Base-by-base conservation (phyloP, 2,329 filamentous ascomycete genomes). In the Phialophora chinensis region DNA sequence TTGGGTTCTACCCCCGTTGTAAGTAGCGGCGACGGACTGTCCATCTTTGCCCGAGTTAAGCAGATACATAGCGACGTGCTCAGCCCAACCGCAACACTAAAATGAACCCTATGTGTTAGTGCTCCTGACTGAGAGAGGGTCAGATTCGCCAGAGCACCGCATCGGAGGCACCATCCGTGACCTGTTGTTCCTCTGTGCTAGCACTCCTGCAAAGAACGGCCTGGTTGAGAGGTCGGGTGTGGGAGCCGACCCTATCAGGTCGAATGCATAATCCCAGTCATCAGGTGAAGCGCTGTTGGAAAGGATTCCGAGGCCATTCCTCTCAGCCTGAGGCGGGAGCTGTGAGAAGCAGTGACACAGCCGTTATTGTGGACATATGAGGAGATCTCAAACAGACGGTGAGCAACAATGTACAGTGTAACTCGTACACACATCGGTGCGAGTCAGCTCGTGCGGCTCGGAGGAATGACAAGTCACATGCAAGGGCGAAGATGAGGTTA, bases 401-500 rank as follows among this genome's bases (percentile, higher is more conserved):
- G 62, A 53, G 56, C 55, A 38, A n/a, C 25, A 38, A 33, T n/a
- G 62, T 42, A 42, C 38, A 20, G 31, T 55, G 27, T 60, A 42
- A 50, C 58, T 27, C 52, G 14, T 29, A 12, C 23, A 23, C 42
- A 49, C 25, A 23, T 49, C 61, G 31, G 42, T 42, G n/a, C 25
- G 50, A 27, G 44, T 25, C 12, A 53, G 50, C 54, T 63, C 27
- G 53, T 63, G 61, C 53, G 42, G 33, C 44, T 63, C 61, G 55
- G 55, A 38, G 54, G 54, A 27, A 49, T 61, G 60, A 61, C 62
- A 61, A 53, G 61, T 67, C 65, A 67, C 65, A 67, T 67, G 61
- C 60, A 58, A 52, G 25, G 23, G 4, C 49, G 35, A 47, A 54
- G 56, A 35, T 38, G 23, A 29, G 49, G 49, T 52, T 52, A 29